Evolutionary conservation across 2,329 filamentous ascomycete species (phyloP).

Genomic region (Myriosclerotinia curreyana): DNA sequence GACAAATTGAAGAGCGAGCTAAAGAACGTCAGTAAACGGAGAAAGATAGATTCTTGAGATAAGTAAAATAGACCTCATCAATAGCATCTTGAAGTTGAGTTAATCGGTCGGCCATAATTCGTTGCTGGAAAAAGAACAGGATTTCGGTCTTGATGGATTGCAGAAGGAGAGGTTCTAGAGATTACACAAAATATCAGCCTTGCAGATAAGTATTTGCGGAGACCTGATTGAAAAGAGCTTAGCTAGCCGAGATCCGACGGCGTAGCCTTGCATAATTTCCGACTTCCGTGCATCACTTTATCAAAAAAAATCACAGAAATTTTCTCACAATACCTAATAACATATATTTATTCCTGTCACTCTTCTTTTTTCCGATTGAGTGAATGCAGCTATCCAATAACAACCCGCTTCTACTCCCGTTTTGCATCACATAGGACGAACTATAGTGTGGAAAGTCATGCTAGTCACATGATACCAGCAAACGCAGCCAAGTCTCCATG

Average conservation of each 20-base stretch:
- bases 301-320: neutral
- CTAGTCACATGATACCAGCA: slow-evolving; percentile 21
- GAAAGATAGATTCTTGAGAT: neutral
- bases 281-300: slow-evolving; percentile 1
- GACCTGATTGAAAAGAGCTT: neutral
- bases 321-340: neutral
- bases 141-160: slow-evolving; percentile 12
- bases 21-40: slow-evolving; percentile 22
- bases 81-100: slow-evolving; percentile 84
- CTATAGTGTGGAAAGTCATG: neutral
- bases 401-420: neutral
- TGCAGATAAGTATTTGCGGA: slow-evolving; percentile 6
- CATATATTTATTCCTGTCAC: neutral
- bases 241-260: neutral
- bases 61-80: slow-evolving; percentile 60
- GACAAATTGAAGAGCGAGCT: slow-evolving; percentile 68
- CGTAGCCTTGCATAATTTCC: slow-evolving; percentile 15
- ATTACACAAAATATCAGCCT: slow-evolving; percentile 8
- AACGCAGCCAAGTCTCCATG: slow-evolving; percentile 27
- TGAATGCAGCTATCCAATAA: slow-evolving; percentile 15
- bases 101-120: slow-evolving; percentile 66
- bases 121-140: neutral
- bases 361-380: neutral
- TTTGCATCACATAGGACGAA: slow-evolving; percentile 8
- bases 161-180: slow-evolving; percentile 4